Evolutionary conservation across 2,329 filamentous ascomycete species (phyloP), one percentile per base, ranked within the genome.

Genomic region (Fusarium sambucinum): DNA sequence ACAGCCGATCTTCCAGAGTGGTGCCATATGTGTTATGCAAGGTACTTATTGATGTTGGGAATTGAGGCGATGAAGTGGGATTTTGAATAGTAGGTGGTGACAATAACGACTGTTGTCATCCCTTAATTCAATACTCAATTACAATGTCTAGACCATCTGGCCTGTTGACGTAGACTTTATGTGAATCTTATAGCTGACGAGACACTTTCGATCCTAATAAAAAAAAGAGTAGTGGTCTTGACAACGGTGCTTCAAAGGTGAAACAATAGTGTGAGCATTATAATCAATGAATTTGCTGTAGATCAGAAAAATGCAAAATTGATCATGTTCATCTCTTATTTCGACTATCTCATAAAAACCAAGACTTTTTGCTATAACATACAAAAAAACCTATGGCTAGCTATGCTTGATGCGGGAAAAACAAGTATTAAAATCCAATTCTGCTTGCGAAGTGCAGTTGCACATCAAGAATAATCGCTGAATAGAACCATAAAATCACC

Each of bases 361-460:
- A 59, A 40, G 16, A 30, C 35, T 59, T 62, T 59, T 53, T 48
- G 19, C n/a, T 37, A 45, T 41, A 23, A 40, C 45, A 59, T 44
- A 54, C 23, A 41, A 40, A 68, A 41, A 40, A 68, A 42, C 16
- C 35, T 54, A 61, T 59, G 59, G 60, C 63, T 64, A 32, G 70
- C 70, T 68, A 68, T 70, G 66, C 60, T 40, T 55, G 45, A 66
- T 61, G 59, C 33, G 45, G 55, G 50, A 69, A 33, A 23, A 44
- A 30, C 37, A 38, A 48, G 30, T 48, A n/a, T 55, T 56, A 46
- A 50, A 51, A 59, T 57, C 50, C 50, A 59, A 54, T 51, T 44
- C 59, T 53, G 53, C 50, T 50, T 67, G 21, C 33, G 13, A 51
- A 51, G 21, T 52, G 17, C 33, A 47, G 23, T 30, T 21, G 62